Conservation (phyloP, 352 stramenopile genomes). For the Globisporangium nodosum region DNA sequence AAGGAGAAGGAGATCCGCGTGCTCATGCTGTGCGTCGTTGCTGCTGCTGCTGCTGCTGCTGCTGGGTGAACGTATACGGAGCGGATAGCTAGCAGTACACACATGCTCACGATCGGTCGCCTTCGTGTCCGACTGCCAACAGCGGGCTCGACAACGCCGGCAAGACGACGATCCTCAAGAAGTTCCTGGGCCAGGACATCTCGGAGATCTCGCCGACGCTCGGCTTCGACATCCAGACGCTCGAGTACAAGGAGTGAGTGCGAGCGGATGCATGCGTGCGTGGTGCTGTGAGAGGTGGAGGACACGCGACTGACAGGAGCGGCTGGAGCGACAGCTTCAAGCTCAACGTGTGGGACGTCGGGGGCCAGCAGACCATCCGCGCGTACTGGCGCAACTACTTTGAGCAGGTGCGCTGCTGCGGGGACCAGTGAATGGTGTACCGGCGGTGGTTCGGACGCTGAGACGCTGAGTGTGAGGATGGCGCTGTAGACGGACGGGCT, state of each 20-base stretch:
- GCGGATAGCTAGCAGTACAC: not conserved
- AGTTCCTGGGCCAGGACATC: conserved; percentile 97
- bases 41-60: not conserved
- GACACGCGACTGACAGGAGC: too few relatives aligned
- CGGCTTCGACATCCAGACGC: conserved; percentile 99
- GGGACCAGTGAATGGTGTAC: not conserved
- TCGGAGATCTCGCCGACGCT: conserved; percentile 97
- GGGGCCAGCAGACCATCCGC: conserved; percentile 96
- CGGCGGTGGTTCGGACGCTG: not conserved
- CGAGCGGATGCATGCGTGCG: not conserved
- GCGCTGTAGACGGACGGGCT: conserved; percentile 93
- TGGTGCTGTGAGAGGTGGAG: too few relatives aligned
- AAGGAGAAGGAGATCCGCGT: conserved; percentile 99
- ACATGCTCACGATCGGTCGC: not conserved
- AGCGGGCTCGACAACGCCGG: conserved; percentile 98
- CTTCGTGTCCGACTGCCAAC: not conserved
- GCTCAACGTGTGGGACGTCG: conserved; percentile 94
- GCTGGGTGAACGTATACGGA: not conserved
- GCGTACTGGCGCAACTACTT: conserved; percentile 99
- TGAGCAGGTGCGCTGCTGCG: conserved; percentile 53
- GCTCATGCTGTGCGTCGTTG: conserved; percentile 90
- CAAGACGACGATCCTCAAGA: conserved; percentile 98
- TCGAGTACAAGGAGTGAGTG: conserved; percentile 92
- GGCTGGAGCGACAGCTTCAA: conserved; percentile 27
- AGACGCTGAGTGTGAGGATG: not conserved